Conservation (phyloP, 306 rosid species). For the Inga oerstediana region DNA sequence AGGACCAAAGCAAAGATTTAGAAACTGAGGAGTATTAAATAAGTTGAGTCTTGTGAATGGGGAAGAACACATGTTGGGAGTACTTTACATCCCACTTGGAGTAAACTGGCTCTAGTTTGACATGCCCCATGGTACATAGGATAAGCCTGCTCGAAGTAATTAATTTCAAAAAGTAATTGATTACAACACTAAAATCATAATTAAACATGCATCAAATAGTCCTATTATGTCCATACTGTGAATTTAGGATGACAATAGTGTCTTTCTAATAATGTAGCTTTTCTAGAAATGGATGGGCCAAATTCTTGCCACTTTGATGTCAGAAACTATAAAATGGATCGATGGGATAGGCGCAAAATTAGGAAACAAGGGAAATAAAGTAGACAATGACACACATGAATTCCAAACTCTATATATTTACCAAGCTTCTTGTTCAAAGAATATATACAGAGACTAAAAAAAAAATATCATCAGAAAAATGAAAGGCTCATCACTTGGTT, state of each 20-base stretch:
- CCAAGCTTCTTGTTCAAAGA: conserved; percentile 16
- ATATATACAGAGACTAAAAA: neutral
- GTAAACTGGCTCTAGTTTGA: neutral
- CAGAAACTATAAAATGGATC: conserved; percentile 32
- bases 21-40: no score
- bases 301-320: conserved; percentile 34
- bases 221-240: neutral
- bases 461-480: conserved; percentile 32
- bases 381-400: neutral
- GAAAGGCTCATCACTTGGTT: conserved; percentile 41
- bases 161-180: neutral
- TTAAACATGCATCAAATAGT: neutral
- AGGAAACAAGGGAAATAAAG: conserved; percentile 32
- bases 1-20: no score
- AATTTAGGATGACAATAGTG: neutral
- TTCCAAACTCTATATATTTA: conserved; percentile 42
- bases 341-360: neutral
- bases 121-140: neutral
- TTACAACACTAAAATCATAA: neutral
- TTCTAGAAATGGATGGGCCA: conserved; percentile 25
- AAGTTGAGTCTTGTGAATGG: neutral
- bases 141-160: neutral
- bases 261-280: conserved; percentile 24
- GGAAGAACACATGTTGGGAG: neutral
- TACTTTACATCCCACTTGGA: neutral